Evolutionary conservation across 257 asterid genomes (phyloP), one percentile per base, ranked within the genome.

Genomic region (Gentiana macrophylla): DNA sequence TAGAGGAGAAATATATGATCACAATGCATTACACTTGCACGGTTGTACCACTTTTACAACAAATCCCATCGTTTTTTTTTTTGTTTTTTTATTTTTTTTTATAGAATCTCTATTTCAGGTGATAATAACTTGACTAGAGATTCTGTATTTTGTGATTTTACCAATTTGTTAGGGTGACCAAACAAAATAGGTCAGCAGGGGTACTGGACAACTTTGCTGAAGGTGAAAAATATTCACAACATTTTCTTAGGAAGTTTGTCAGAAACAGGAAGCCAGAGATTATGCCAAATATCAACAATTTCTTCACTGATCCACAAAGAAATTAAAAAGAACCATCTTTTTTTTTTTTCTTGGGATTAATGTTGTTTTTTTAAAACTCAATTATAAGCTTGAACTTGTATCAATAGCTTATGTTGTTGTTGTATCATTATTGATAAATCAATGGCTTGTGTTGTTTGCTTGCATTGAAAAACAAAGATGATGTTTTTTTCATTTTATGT

Each of bases 281-380:
- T 36, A 56, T 64, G 63, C 70, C 70, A 43, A 32, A 45, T 1
- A n/a, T 64, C 57, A 64, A 64, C 70, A 57, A 38, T 32, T 64
- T 64, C 70, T 84, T 84, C 67, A 60, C 83, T 24, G 80, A 86
- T 65, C 92, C 94, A 24, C 24, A 24, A 24, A 24, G 24, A 24
- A 24, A 24, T 24, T 24, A 24, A 24, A 24, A 24, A 24, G 1
- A 24, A 24, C 24, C 24, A 24, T 24, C 24, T 24, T 24, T 24
- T 24, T 24, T 24, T 24, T 24, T 0, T 24, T 24, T 24, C 24
- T n/a, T 32, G 32, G 52, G 34, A 55, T 36, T 49, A 6, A n/a
- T 50, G 32, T 7, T 3, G 32, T 52, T 13, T 10, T 6, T 12
- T 10, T 7, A 10, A 24, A 37, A 15, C 4, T 2, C 7, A n/a